Percentiles rank a stretch among this genome's conserved stretches.
phyloP scores from a whole-genome alignment of 257 asterid genomes.

The Solanum neorickii region DNA sequence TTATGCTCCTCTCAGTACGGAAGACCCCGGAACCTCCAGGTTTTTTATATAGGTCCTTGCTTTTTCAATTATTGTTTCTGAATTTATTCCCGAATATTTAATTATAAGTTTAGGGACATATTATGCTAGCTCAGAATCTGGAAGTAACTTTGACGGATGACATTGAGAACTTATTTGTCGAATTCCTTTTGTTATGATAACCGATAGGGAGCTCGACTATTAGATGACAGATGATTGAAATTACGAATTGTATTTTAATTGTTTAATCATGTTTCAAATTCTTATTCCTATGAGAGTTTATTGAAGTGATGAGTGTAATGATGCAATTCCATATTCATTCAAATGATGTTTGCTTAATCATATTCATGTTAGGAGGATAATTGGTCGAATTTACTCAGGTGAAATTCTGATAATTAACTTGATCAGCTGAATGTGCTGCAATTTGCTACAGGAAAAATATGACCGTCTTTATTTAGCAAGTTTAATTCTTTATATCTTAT shows the following conservation, averaged over 20 bases:
- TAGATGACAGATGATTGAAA: background rate
- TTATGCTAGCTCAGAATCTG: background rate
- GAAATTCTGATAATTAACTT: background rate
- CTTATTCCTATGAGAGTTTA: background rate
- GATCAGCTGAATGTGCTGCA: background rate
- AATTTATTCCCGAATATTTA: background rate
- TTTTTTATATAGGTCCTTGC: background rate
- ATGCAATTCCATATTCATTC: background rate
- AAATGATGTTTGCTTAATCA: background rate
- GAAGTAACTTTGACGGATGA: background rate
- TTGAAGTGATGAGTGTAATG: background rate
- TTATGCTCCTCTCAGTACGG: slow-evolving; percentile 56
- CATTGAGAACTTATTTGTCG: background rate
- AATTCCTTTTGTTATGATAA: background rate
- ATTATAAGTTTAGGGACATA: background rate
- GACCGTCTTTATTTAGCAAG: background rate
- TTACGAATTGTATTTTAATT: background rate
- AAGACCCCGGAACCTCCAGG: slow-evolving; percentile 63
- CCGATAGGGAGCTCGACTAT: background rate
- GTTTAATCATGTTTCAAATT: background rate
- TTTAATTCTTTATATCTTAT: background rate
- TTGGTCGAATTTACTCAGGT: background rate
- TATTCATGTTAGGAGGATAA: background rate
- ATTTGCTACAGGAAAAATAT: background rate
- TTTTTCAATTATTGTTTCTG: background rate